Evolutionary conservation across 163 green algal genomes (phyloP), one percentile per base, ranked within the genome.

Genomic region (Scenedesmus sp.): DNA sequence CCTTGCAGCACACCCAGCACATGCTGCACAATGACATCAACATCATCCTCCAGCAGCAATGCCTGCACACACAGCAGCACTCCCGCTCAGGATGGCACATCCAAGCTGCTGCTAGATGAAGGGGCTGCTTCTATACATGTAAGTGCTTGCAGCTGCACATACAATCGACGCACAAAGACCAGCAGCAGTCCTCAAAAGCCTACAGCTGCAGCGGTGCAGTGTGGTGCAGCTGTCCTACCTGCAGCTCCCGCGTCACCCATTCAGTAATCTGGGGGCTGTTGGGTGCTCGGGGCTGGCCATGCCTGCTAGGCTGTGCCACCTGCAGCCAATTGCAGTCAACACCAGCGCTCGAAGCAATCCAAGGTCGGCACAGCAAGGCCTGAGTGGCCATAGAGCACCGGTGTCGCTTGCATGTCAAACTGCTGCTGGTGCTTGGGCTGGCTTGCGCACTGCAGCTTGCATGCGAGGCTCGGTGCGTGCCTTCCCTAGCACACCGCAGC

Each of bases 21-120:
- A 42, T 91, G 87, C 59, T 91, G 87, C n/a, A 33, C 20, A 49
- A 91, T 87, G 40, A 91, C 3, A 7, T 76, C 46, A 16, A 91
- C 87, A 53, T 91, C 78, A 9, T 87, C 51, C 35, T 81, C 78
- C 79, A 91, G 37, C 59, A 91, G 78, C 56, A 91, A 42, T 10
- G 87, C 87, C 87, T 91, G 73, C 43, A 76, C 46, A 81, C 24
- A 33, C 16, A 53, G 61, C 26, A 89, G 40, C 59, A 89, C 15
- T 6, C 24, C 30, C 59, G 7, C 59, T 72, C 59, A 72, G 22
- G 22, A 7, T 6, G 15, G 7, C 15, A 68, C 15, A 22, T 72
- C 20, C 20, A 6, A n/a, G 59, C 22, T 72, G 51, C 51, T 61
- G 51, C 51, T 13, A 26, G 51, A 61, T 61, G 51, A 53, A 53